A percentile compares a stretch with the other conserved stretches of the same genome.
These are phyloP conservation scores for Trifolium subterraneum DNA, from an alignment of 306 rosid species.

Conservation along the genomic window DNA sequence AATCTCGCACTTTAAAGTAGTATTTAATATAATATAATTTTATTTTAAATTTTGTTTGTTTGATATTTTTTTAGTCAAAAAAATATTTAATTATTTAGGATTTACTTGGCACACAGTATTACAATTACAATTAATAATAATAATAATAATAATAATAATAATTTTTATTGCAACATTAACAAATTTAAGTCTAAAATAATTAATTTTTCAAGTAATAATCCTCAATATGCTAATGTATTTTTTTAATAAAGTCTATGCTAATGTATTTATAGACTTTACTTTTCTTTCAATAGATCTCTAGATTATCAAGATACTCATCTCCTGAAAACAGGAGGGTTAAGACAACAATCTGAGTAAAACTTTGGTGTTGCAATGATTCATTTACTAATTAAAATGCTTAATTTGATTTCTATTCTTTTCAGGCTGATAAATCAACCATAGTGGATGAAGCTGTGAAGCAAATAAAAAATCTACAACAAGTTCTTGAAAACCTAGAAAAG, in stretches of 20 bases:
- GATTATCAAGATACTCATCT: no score
- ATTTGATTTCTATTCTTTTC: slow-evolving; percentile 6
- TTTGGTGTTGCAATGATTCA: neutral
- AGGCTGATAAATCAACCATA: slow-evolving; percentile 74
- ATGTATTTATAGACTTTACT: no score
- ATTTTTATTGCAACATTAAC: neutral
- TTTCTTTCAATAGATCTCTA: no score
- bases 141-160: no score
- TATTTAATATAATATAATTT: no score
- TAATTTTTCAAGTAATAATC: neutral
- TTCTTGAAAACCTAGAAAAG: slow-evolving; percentile 54
- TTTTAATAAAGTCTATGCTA: no score
- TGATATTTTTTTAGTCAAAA: no score
- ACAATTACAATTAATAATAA: neutral
- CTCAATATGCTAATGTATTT: neutral
- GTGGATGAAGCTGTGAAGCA: slow-evolving; percentile 74
- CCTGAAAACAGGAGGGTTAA: no score
- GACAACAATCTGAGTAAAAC: neutral
- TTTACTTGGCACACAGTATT: neutral
- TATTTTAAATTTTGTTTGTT: no score
- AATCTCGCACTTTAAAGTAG: no score
- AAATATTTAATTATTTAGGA: neutral
- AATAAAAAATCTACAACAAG: slow-evolving; percentile 52
- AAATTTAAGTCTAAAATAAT: neutral
- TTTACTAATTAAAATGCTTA: neutral